A percentile compares a stretch with the other conserved stretches of the same genome.
Conservation (phyloP, 768 basidiomycete genomes). For the Pleurotus eryngii region DNA sequence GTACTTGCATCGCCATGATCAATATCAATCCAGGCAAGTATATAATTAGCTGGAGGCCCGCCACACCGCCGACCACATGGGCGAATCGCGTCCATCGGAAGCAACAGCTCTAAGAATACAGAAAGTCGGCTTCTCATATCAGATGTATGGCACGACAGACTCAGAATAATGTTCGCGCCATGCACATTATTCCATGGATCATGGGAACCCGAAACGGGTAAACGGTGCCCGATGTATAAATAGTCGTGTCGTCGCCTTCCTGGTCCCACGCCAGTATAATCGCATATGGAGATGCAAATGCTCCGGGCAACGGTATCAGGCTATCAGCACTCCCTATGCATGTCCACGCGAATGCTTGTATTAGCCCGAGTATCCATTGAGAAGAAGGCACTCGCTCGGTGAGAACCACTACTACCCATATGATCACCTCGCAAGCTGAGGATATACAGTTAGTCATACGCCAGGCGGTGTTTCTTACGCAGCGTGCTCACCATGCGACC, state of each 20-base stretch:
- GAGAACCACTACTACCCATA: slow-evolving; percentile 3
- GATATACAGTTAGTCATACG: not conserved
- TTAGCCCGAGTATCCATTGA: not conserved
- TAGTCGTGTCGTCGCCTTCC: not conserved
- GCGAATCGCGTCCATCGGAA: too few species aligned
- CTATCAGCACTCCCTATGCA: not conserved
- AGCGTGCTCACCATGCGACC: not conserved
- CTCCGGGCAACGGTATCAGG: not conserved
- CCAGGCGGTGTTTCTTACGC: not conserved
- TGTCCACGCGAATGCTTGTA: not conserved
- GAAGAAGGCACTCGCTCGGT: not conserved
- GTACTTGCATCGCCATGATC: too few species aligned
- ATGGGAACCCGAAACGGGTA: not conserved
- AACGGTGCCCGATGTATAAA: not conserved
- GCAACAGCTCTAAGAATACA: too few species aligned
- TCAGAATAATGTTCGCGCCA: too few species aligned
- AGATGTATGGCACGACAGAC: not conserved
- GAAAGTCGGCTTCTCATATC: too few species aligned
- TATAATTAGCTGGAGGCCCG: too few species aligned
- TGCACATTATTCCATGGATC: not conserved
- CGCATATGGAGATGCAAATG: not conserved
- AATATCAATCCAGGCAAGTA: too few species aligned
- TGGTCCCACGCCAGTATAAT: not conserved
- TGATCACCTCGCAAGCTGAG: not conserved
- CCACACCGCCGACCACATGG: too few species aligned